phyloP scores from a whole-genome alignment of 805 yeast genomes.

The Zygosaccharomyces bailii region DNA sequence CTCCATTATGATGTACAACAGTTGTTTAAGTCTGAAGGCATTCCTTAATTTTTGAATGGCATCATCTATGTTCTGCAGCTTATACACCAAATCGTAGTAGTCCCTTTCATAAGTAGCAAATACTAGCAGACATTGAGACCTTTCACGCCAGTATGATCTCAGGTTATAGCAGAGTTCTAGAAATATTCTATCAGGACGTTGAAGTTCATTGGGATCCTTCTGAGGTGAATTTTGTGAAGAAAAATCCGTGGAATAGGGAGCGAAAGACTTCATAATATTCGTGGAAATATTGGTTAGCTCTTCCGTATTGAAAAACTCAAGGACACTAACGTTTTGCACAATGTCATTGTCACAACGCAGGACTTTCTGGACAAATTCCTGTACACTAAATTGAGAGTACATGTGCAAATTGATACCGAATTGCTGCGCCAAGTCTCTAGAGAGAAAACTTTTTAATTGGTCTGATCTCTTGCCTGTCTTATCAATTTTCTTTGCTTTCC shows the following conservation, averaged over 20 bases:
- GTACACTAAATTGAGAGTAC: constrained; percentile 51
- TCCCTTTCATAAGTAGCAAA: constrained; percentile 60
- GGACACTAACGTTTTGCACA: constrained; percentile 50
- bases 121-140: constrained; percentile 60
- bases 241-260: constrained; percentile 60
- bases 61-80: constrained; percentile 55
- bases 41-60: constrained; percentile 52
- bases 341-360: constrained; percentile 58
- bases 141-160: constrained; percentile 66
- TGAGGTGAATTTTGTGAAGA: constrained; percentile 32
- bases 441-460: constrained; percentile 50
- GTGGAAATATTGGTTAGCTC: constrained; percentile 59
- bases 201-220: constrained; percentile 50
- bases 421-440: constrained; percentile 73
- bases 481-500: constrained; percentile 35
- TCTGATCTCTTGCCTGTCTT: constrained; percentile 25
- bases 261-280: constrained; percentile 51
- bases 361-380: constrained; percentile 51
- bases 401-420: constrained; percentile 74
- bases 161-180: constrained; percentile 65
- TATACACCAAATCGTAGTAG: constrained; percentile 55
- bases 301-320: constrained; percentile 70
- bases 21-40: constrained; percentile 52
- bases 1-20: constrained; percentile 63
- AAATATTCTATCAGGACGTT: constrained; percentile 67